Conservation (phyloP, 179 eudicot genomes). For the Monotropa hypopitys region DNA sequence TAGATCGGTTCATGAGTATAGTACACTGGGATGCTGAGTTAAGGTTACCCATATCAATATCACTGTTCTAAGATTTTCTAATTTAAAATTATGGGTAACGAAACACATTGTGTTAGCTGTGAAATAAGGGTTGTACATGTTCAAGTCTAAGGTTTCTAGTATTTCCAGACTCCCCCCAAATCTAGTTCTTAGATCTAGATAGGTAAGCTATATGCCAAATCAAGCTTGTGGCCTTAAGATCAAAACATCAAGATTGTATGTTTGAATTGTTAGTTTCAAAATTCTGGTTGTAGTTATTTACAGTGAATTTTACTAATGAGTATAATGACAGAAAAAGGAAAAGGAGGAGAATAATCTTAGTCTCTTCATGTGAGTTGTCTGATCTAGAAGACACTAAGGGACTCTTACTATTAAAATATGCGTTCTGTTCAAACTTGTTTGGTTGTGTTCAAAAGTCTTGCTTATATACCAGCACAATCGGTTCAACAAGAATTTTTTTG, state of each 20-base stretch:
- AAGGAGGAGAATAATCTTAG: neutral
- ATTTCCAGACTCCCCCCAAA: neutral
- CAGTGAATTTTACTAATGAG: neutral
- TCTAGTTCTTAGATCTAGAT: neutral
- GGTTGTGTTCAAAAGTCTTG: neutral
- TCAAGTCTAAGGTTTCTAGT: neutral
- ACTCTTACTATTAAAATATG: neutral
- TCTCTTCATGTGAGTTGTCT: neutral
- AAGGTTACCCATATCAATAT: neutral
- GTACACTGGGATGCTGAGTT: neutral
- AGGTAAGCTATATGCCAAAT: neutral
- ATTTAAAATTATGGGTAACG: neutral
- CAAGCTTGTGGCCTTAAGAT: neutral
- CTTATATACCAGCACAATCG: neutral
- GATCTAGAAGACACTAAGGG: neutral
- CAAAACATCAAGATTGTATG: neutral
- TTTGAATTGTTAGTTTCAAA: neutral
- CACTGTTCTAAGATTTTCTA: neutral
- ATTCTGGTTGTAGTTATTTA: neutral
- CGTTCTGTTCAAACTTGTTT: neutral
- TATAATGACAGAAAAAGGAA: neutral
- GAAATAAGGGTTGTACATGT: neutral
- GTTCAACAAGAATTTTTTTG: neutral
- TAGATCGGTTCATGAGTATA: too few species aligned
- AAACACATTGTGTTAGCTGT: too few species aligned